Conservation (phyloP, 1,284 basidiomycete species). For the Cryptococcus wingfieldii region DNA sequence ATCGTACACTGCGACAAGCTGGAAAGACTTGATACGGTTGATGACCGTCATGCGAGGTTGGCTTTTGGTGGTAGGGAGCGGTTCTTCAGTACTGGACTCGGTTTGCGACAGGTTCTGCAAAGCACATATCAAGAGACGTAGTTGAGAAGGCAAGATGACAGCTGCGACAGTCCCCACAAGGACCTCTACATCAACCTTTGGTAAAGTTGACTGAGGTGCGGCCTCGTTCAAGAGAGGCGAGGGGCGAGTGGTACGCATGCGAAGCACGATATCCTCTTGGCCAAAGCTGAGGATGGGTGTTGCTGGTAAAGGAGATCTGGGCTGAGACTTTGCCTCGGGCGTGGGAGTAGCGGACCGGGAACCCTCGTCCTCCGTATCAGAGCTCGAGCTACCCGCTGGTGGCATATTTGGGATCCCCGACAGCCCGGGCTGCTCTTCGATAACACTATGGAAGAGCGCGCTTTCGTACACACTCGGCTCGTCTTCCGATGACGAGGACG, state of each 20-base stretch:
- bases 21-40: constrained; percentile 29
- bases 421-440: constrained; percentile 13
- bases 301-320: neutral
- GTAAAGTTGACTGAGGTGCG: constrained; percentile 1
- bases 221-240: neutral
- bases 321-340: constrained; percentile 8
- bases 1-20: constrained; percentile 33
- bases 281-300: constrained; percentile 37
- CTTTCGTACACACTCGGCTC: constrained; percentile 37
- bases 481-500: constrained; percentile 10
- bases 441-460: constrained; percentile 27
- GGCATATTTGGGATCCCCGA: neutral
- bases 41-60: constrained; percentile 21
- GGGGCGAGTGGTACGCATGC: constrained; percentile 25
- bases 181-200: constrained; percentile 21
- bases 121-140: constrained; percentile 23
- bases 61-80: neutral
- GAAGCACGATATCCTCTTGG: constrained; percentile 37
- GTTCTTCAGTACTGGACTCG: neutral
- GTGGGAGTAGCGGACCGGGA: constrained; percentile 24
- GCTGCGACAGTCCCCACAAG: constrained; percentile 27
- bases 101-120: constrained; percentile 9
- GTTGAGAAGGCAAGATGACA: constrained; percentile 29
- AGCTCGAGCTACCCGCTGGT: neutral
- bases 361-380: neutral